phyloP scores from a whole-genome alignment of 306 rosid genomes.

The Potentilla sterilis region DNA sequence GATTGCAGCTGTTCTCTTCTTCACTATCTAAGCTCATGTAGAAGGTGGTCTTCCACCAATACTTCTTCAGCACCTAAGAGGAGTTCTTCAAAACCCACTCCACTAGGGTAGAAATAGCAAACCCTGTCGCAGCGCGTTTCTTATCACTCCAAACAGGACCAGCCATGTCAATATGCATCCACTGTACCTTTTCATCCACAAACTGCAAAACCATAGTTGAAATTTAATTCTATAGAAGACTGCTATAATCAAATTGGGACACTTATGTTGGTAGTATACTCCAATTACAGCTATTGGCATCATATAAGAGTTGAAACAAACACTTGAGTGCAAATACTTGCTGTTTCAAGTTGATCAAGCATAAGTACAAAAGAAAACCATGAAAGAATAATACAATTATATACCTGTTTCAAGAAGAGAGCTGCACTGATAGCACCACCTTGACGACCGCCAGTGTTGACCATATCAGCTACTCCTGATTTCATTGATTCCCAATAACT shows the following conservation, averaged over 20 bases:
- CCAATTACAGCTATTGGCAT: no score
- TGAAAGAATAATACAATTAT: conserved; percentile 4
- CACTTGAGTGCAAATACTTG: neutral
- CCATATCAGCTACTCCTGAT: conserved; percentile 96
- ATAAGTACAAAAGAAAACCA: neutral
- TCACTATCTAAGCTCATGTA: conserved; percentile 1
- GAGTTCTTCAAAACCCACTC: conserved; percentile 92
- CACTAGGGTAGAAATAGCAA: conserved; percentile 82
- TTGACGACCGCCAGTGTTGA: conserved; percentile 77
- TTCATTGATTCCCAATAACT: conserved; percentile 98
- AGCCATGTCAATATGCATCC: conserved; percentile 97
- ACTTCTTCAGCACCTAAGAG: conserved; percentile 28
- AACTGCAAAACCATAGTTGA: conserved; percentile 49
- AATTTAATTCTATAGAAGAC: neutral
- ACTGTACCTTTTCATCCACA: conserved; percentile 93
- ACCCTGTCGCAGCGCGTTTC: conserved; percentile 76
- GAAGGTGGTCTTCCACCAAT: neutral
- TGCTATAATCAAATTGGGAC: neutral
- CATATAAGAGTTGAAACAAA: neutral
- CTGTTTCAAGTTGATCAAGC: neutral
- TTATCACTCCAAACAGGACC: conserved; percentile 89
- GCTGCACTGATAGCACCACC: conserved; percentile 95
- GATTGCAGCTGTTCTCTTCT: neutral
- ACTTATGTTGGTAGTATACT: neutral
- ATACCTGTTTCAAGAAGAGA: conserved; percentile 93